Conservation (phyloP, 2,329 filamentous ascomycete genomes). For the Neobulgaria alba region DNA sequence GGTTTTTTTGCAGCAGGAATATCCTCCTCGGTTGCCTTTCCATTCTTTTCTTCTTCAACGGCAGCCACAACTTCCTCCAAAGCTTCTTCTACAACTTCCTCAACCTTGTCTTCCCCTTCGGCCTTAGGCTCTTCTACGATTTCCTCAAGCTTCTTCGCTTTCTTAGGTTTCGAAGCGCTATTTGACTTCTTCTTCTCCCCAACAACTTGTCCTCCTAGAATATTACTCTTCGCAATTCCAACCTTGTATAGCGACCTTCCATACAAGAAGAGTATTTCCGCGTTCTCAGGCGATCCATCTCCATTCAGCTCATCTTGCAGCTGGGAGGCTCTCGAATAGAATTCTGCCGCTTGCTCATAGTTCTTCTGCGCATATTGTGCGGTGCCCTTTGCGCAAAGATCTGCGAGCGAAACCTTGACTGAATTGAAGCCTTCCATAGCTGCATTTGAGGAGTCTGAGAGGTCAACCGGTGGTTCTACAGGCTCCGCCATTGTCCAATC, state of each 20-base stretch:
- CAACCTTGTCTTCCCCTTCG: conserved; percentile 25
- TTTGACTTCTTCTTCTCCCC: conserved; percentile 41
- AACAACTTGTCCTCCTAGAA: conserved; percentile 73
- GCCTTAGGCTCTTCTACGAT: conserved; percentile 20
- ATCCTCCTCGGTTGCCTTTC: conserved; percentile 24
- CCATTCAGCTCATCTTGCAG: conserved; percentile 87
- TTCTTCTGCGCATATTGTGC: conserved; percentile 85
- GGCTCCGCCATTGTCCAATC: conserved; percentile 22
- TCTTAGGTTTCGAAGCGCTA: conserved; percentile 33
- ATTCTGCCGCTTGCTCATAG: conserved; percentile 75
- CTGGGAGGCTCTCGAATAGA: conserved; percentile 82
- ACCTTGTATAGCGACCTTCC: conserved; percentile 91
- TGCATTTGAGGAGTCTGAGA: conserved; percentile 16
- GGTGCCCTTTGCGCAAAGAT: conserved; percentile 70
- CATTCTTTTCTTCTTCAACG: conserved; percentile 23
- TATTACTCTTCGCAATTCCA: conserved; percentile 88
- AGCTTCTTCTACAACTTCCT: conserved; percentile 35
- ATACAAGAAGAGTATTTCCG: conserved; percentile 89
- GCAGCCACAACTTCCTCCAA: conserved; percentile 39
- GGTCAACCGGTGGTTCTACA: conserved; percentile 18
- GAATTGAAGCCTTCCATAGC: conserved; percentile 26
- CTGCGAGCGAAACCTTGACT: conserved; percentile 57
- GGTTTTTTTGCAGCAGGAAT: conserved; percentile 52
- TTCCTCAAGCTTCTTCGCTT: conserved; percentile 26
- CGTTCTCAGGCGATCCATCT: conserved; percentile 83